phyloP scores from a whole-genome alignment of 441 rosid species.

The Euphorbia celastroides region DNA sequence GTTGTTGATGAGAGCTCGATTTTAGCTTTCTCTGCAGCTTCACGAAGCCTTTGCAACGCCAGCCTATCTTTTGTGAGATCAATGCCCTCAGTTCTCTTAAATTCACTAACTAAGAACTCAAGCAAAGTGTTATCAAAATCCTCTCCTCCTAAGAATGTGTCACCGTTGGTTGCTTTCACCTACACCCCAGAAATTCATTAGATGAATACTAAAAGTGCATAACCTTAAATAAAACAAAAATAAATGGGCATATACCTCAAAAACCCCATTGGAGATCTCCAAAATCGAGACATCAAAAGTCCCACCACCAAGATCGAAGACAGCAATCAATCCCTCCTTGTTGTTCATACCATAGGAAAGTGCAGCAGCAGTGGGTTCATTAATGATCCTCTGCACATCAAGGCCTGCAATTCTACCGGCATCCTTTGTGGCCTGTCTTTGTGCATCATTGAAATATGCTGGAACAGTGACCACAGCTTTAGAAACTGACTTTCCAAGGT shows the following conservation, averaged over 20 bases:
- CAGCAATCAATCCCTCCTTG: conserved; percentile 90
- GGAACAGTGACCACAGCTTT: conserved; percentile 86
- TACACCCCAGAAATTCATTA: conserved; percentile 14
- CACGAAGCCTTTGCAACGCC: conserved; percentile 91
- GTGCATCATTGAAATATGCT: conserved; percentile 90
- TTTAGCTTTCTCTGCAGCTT: conserved; percentile 99
- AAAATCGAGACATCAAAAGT: conserved; percentile 81
- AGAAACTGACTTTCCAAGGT: conserved; percentile 62
- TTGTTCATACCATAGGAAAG: conserved; percentile 91
- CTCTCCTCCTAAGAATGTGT: conserved; percentile 95
- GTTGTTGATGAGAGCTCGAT: conserved; percentile 88
- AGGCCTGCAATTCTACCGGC: conserved; percentile 87
- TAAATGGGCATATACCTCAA: conserved; percentile 48
- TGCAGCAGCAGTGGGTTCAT: conserved; percentile 95
- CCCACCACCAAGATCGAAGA: conserved; percentile 92
- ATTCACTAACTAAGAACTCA: conserved; percentile 76
- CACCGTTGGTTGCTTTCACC: conserved; percentile 99
- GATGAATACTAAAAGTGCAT: background rate
- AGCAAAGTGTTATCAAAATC: conserved; percentile 84
- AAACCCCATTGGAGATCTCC: conserved; percentile 90
- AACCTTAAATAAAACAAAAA: too few relatives aligned
- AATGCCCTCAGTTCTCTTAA: conserved; percentile 63
- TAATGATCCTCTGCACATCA: conserved; percentile 82
- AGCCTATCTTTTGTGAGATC: conserved; percentile 80
- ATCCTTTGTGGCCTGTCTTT: conserved; percentile 91